Conservation (phyloP, 345 rosid species). For the Firmiana major region DNA sequence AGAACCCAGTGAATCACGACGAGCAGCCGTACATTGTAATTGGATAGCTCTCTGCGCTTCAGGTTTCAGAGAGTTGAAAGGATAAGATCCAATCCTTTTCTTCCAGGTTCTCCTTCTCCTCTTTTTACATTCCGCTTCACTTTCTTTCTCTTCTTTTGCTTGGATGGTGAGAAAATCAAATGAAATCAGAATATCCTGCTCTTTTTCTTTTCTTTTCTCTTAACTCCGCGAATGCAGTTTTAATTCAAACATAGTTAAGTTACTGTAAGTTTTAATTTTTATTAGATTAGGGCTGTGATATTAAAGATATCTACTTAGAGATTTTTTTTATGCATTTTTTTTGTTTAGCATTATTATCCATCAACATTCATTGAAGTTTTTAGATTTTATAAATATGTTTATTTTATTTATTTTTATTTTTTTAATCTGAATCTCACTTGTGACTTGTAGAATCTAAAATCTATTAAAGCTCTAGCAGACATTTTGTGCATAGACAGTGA, state of each 20-base stretch:
- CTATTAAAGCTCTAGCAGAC: neutral
- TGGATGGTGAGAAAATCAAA: too few relatives aligned
- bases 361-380: too few relatives aligned
- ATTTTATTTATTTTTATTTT: too few relatives aligned
- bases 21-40: neutral
- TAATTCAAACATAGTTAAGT: too few relatives aligned
- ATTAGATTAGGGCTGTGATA: neutral
- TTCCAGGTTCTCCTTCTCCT: conserved; percentile 7
- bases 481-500: neutral
- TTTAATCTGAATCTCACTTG: too few relatives aligned
- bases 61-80: neutral
- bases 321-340: neutral
- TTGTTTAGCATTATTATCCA: too few relatives aligned
- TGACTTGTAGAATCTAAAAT: too few relatives aligned
- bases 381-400: too few relatives aligned
- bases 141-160: neutral
- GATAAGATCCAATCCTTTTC: conserved; percentile 6
- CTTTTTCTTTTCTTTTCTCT: neutral
- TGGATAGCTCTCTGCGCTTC: neutral
- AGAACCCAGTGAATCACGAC: too few relatives aligned
- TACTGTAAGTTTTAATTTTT: neutral
- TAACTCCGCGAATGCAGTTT: too few relatives aligned
- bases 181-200: too few relatives aligned
- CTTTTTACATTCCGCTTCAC: neutral
- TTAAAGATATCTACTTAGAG: neutral